Evolutionary conservation across 768 basidiomycete species (phyloP).

Genomic region (Agaricus sinodeliciosus): DNA sequence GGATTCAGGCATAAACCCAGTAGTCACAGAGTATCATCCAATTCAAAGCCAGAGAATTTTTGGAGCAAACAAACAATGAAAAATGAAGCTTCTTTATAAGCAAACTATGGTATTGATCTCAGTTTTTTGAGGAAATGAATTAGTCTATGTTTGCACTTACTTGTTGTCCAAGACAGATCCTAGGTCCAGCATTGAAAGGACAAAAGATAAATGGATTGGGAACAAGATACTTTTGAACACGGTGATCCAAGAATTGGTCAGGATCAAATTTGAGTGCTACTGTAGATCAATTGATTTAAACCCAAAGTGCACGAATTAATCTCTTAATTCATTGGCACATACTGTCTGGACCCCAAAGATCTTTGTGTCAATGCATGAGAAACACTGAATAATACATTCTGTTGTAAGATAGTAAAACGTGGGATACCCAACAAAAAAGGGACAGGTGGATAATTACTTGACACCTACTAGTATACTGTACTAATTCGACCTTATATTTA

Average conservation of each 20-base stretch:
- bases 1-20: conserved; percentile 32
- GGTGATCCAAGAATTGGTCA: conserved; percentile 49
- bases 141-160: conserved; percentile 21
- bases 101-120: conserved; percentile 40
- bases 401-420: not conserved
- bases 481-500: too few species aligned
- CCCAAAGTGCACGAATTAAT: not conserved
- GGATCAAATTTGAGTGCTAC: conserved; percentile 47
- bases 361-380: conserved; percentile 43
- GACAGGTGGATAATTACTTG: too few species aligned
- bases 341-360: conserved; percentile 53
- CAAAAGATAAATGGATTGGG: conserved; percentile 37
- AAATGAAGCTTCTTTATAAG: conserved; percentile 49
- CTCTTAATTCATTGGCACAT: conserved; percentile 1
- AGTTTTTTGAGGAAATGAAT: too few species aligned
- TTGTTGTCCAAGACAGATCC: conserved; percentile 32
- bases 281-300: not conserved
- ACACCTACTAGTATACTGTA: too few species aligned
- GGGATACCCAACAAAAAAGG: too few species aligned
- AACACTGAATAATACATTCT: conserved; percentile 27
- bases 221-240: conserved; percentile 35
- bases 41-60: conserved; percentile 32
- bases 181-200: conserved; percentile 33
- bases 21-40: conserved; percentile 30
- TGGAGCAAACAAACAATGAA: conserved; percentile 50